Evolutionary conservation across 2,329 filamentous ascomycete genomes (phyloP), one percentile per base, ranked within the genome.

Genomic region (Fusarium goolgardi): DNA sequence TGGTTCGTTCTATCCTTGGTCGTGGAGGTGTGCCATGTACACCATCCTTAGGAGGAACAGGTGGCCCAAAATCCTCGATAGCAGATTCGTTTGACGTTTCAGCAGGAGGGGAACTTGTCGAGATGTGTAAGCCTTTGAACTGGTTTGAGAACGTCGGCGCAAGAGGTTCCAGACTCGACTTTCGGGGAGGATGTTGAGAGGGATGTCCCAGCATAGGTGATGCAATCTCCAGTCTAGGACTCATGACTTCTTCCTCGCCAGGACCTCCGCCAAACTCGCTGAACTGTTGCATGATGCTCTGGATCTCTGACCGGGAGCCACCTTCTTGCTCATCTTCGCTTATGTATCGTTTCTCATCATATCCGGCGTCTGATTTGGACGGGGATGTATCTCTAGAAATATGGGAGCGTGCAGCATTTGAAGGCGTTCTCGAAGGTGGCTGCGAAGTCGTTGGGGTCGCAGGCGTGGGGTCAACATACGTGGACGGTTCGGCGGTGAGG

Each of bases 201-300:
- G 89, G 83, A 51, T 84, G 85, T n/a, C 87, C 85, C 41, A 96
- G 82, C 70, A 93, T 85, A 8, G 94, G 93, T 31, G 91, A 91
- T n/a, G 93, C 88, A 61, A 95, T 86, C 78, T 95, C 94, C 43
- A 97, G 79, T 31, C 93, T 86, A 7, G 94, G 94, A 65, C 94
- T 97, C 93, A 97, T 97, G 75, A 97, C 93, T 78, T 96, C 93
- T 51, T 95, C 90, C 64, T 87, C 88, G 7, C 85, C 90, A 3
- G 89, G 91, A 0, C 90, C 92, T 52, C 89, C 88, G 29, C 88
- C 88, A 51, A 88, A 88, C 75, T 92, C 89, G 71, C 91, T 90
- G 73, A 98, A 98, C 79, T 98, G 96, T 66, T 93, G 93, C 93
- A 99, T 98, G 77, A 99, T 98, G 76, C 87, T 97, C 79, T 97